These are phyloP conservation scores for Globisporangium iwayamae DNA, from an alignment of 352 stramenopile genomes.

Conservation along the genomic window DNA sequence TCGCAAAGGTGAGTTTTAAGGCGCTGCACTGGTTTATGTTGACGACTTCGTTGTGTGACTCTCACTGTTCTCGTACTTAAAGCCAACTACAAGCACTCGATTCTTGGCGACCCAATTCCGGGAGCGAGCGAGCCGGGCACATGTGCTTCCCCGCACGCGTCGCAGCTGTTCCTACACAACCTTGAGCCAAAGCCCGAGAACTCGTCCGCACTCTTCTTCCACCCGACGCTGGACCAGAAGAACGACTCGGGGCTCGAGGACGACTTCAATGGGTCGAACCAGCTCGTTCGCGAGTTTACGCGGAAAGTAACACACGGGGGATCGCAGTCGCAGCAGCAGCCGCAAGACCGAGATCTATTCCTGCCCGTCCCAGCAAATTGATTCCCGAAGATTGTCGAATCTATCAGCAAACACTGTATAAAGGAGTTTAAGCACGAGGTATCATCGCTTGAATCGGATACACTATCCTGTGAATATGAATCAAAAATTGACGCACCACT, in stretches of 20 bases:
- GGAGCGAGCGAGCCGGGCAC: constrained; percentile 25
- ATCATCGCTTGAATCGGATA: background rate
- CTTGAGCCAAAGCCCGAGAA: constrained; percentile 52
- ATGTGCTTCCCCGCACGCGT: constrained; percentile 23
- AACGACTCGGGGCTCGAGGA: constrained; percentile 48
- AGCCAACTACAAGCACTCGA: constrained; percentile 69
- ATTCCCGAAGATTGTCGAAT: background rate
- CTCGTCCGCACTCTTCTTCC: constrained; percentile 57
- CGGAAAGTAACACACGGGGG: constrained; percentile 24
- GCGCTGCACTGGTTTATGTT: no score
- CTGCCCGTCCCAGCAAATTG: constrained; percentile 12
- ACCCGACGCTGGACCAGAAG: constrained; percentile 53
- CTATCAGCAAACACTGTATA: background rate
- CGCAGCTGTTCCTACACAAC: constrained; percentile 49
- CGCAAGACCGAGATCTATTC: constrained; percentile 13
- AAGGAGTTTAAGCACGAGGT: background rate
- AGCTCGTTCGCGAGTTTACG: constrained; percentile 47
- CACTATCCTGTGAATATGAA: background rate
- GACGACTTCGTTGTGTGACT: background rate
- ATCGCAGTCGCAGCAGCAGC: background rate
- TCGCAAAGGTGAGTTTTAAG: constrained; percentile 37
- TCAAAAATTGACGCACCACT: background rate
- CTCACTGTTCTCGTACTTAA: background rate
- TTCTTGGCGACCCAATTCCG: constrained; percentile 65
- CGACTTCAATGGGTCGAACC: constrained; percentile 46